Evolutionary conservation across 257 asterid genomes (phyloP).

Genomic region (Nicotiana tabacum): DNA sequence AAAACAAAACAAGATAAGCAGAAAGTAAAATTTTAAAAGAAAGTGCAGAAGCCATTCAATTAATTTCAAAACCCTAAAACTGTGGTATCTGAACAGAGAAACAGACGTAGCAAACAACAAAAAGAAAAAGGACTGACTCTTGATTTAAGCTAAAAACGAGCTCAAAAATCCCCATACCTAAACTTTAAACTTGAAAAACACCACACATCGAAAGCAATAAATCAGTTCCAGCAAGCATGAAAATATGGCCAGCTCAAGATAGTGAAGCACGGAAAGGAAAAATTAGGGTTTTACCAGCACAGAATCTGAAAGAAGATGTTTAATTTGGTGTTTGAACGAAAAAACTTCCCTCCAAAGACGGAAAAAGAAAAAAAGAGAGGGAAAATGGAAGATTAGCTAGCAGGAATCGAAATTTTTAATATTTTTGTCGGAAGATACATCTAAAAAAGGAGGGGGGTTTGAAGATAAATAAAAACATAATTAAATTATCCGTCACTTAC

Average conservation of each 20-base stretch:
- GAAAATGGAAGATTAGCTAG: constrained; percentile 28
- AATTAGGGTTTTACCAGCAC: constrained; percentile 20
- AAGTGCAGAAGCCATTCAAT: constrained; percentile 9
- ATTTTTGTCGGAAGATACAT: constrained; percentile 21
- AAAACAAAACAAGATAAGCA: neutral
- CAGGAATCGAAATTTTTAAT: constrained; percentile 17
- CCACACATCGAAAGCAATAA: constrained; percentile 3
- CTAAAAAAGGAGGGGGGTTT: neutral
- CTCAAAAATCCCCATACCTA: constrained; percentile 27
- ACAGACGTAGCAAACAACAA: neutral
- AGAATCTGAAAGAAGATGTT: constrained; percentile 17
- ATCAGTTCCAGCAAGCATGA: constrained; percentile 9
- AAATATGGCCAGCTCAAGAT: neutral
- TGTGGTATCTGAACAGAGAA: neutral
- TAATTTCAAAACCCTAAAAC: constrained; percentile 42
- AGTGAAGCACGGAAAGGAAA: constrained; percentile 10
- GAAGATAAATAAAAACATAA: constrained; percentile 15
- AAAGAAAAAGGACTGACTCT: constrained; percentile 5
- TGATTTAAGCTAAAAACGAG: constrained; percentile 12
- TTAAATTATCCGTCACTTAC: constrained; percentile 11
- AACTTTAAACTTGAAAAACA: constrained; percentile 16
- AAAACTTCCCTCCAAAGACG: constrained; percentile 66
- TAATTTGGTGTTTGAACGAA: neutral
- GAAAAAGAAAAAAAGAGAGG: constrained; percentile 25
- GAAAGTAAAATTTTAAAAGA: constrained; percentile 12